These are phyloP conservation scores for Tephrocybe sp. DNA, from an alignment of 768 basidiomycete species.

Conservation along the genomic window DNA sequence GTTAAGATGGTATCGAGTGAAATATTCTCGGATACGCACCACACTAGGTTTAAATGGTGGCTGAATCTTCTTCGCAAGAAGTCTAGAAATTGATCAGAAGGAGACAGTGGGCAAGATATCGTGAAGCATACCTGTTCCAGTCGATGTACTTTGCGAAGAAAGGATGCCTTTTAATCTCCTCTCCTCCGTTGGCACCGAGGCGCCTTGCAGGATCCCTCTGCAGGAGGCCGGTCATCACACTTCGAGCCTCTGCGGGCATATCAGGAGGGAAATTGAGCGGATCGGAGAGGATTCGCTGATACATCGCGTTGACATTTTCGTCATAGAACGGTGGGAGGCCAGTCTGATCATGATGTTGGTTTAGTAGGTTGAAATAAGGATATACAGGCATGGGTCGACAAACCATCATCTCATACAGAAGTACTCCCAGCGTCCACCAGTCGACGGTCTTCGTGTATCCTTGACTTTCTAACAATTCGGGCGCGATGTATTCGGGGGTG, in stretches of 20 bases:
- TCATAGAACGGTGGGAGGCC: conserved; percentile 98
- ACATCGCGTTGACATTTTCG: conserved; percentile 98
- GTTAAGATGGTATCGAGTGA: background rate
- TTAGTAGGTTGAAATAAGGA: background rate
- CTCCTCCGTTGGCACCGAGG: conserved; percentile 89
- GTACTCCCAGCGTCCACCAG: conserved; percentile 97
- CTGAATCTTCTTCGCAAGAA: conserved; percentile 92
- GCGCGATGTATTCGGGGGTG: conserved; percentile 98
- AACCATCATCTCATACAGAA: conserved; percentile 98
- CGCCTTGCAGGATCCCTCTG: conserved; percentile 85
- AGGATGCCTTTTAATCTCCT: conserved; percentile 93
- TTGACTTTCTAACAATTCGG: conserved; percentile 92
- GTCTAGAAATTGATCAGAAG: conserved; percentile 32
- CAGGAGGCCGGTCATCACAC: conserved; percentile 84
- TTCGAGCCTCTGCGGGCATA: conserved; percentile 82
- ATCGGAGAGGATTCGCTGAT: conserved; percentile 91
- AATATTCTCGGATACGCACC: conserved; percentile 44
- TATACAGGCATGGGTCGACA: too few species aligned
- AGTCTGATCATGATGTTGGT: conserved; percentile 45
- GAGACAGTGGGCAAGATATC: background rate
- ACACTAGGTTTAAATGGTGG: conserved; percentile 98
- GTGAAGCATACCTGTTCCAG: conserved; percentile 65
- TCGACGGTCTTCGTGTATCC: conserved; percentile 99
- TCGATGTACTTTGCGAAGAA: conserved; percentile 95
- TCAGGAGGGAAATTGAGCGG: conserved; percentile 91